Evolutionary conservation across 257 asterid species (phyloP).

Genomic region (Jacaranda copaia): DNA sequence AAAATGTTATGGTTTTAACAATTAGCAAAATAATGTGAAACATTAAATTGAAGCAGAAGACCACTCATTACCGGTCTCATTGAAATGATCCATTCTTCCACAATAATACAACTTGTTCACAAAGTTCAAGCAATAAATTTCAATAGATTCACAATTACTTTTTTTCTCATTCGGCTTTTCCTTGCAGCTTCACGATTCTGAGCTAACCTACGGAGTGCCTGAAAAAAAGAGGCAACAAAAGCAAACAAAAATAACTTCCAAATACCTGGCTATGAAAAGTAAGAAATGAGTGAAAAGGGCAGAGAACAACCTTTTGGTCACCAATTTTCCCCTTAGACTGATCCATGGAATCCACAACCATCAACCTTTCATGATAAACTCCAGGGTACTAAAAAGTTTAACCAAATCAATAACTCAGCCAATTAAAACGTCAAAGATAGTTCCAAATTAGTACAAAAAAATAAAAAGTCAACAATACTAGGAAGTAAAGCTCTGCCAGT

Average conservation of each 20-base stretch:
- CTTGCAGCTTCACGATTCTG: conserved; percentile 99
- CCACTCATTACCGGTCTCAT: too few relatives aligned
- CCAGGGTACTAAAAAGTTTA: conserved; percentile 44
- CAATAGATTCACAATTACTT: conserved; percentile 49
- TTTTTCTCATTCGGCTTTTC: conserved; percentile 92
- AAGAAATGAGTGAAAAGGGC: not conserved
- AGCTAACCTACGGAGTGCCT: conserved; percentile 89
- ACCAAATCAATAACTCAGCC: conserved; percentile 27
- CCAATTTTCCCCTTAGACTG: conserved; percentile 47
- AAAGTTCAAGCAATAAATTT: not conserved
- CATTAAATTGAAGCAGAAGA: too few relatives aligned
- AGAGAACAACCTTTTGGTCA: conserved; percentile 54
- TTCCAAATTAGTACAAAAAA: not conserved
- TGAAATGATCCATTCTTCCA: too few relatives aligned
- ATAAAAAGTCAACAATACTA: too few relatives aligned
- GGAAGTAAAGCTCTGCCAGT: too few relatives aligned
- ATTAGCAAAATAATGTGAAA: not conserved
- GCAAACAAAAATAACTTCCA: conserved; percentile 3
- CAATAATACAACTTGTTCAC: not conserved
- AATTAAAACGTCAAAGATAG: not conserved
- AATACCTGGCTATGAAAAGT: not conserved
- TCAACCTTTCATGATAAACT: conserved; percentile 44
- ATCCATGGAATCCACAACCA: conserved; percentile 50
- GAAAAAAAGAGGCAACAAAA: conserved; percentile 24
- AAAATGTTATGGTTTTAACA: too few relatives aligned